These are phyloP conservation scores for Elymus sibiricus DNA, from an alignment of 176 grass and related monocot genomes.

Conservation along the genomic window DNA sequence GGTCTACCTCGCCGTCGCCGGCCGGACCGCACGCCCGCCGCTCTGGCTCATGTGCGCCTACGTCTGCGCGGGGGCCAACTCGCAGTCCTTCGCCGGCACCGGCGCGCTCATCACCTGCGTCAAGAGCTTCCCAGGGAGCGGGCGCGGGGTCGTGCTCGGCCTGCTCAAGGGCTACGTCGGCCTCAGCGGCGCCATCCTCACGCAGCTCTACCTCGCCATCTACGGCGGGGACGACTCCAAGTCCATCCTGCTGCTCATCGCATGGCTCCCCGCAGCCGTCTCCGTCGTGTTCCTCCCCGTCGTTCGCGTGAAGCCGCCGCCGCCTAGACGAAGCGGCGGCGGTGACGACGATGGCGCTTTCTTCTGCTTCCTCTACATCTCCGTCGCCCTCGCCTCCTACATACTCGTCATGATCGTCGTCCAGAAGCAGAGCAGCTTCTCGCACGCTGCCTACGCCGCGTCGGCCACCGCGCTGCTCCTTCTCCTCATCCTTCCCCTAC, in stretches of 20 bases:
- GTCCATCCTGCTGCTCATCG: constrained; percentile 21
- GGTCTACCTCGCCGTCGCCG: constrained; percentile 59
- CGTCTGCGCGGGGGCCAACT: constrained; percentile 61
- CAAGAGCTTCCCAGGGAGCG: constrained; percentile 61
- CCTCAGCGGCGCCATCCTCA: constrained; percentile 49
- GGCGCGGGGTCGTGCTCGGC: constrained; percentile 43
- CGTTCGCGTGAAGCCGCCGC: neutral
- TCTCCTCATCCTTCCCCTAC: constrained; percentile 31
- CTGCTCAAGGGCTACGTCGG: constrained; percentile 55
- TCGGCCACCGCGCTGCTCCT: constrained; percentile 24
- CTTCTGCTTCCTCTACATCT: constrained; percentile 67
- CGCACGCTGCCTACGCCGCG: constrained; percentile 20
- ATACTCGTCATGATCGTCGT: constrained; percentile 26
- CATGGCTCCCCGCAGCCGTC: constrained; percentile 15
- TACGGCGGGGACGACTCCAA: constrained; percentile 32
- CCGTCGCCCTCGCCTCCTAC: constrained; percentile 45
- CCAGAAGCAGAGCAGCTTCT: constrained; percentile 25
- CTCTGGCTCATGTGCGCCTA: constrained; percentile 57
- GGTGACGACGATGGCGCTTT: constrained; percentile 15
- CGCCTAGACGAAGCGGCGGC: neutral
- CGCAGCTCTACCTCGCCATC: constrained; percentile 56
- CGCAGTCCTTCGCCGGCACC: constrained; percentile 65
- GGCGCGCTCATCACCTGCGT: constrained; percentile 52
- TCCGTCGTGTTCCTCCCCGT: neutral
- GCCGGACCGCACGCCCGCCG: constrained; percentile 24